Evolutionary conservation across 2,329 filamentous ascomycete genomes (phyloP).

Genomic region (Emericellopsis cladophorae): DNA sequence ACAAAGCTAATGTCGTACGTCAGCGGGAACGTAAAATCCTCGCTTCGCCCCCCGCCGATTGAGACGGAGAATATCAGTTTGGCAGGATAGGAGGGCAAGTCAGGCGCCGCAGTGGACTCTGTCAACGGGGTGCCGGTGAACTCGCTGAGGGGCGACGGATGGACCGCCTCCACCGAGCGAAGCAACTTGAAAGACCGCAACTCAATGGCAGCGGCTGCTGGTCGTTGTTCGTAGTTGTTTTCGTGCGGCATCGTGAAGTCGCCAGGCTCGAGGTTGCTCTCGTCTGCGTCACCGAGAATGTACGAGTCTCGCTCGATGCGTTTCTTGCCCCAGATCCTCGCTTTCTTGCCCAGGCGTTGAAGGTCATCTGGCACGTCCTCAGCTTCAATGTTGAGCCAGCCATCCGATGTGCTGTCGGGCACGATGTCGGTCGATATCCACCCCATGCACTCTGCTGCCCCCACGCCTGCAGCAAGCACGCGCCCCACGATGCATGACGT

Average conservation of each 20-base stretch:
- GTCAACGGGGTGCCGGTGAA: slow-evolving; percentile 23
- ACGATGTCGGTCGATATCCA: slow-evolving; percentile 52
- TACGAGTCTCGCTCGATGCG: slow-evolving; percentile 46
- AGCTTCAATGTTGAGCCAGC: slow-evolving; percentile 47
- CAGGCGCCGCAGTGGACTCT: slow-evolving; percentile 18
- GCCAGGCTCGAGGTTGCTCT: slow-evolving; percentile 39
- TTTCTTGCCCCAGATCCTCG: slow-evolving; percentile 49
- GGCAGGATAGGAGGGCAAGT: slow-evolving; percentile 20
- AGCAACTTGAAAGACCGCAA: slow-evolving; percentile 38
- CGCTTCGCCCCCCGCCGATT: slow-evolving; percentile 23
- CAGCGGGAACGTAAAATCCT: slow-evolving; percentile 31
- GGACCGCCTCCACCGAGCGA: slow-evolving; percentile 27
- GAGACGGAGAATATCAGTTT: slow-evolving; percentile 20
- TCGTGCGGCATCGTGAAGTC: slow-evolving; percentile 52
- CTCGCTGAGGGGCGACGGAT: slow-evolving; percentile 29
- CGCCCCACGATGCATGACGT: slow-evolving; percentile 52
- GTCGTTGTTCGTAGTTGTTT: slow-evolving; percentile 33
- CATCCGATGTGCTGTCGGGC: slow-evolving; percentile 36
- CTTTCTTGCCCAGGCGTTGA: slow-evolving; percentile 36
- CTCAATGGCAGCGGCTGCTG: slow-evolving; percentile 33
- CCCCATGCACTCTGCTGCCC: slow-evolving; percentile 53
- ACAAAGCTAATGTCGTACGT: slow-evolving; percentile 51
- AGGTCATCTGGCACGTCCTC: slow-evolving; percentile 38
- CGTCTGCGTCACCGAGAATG: slow-evolving; percentile 45
- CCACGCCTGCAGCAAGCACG: slow-evolving; percentile 49